These are phyloP conservation scores for Lactarius hatsudake DNA, from an alignment of 768 basidiomycete genomes.

Conservation along the genomic window DNA sequence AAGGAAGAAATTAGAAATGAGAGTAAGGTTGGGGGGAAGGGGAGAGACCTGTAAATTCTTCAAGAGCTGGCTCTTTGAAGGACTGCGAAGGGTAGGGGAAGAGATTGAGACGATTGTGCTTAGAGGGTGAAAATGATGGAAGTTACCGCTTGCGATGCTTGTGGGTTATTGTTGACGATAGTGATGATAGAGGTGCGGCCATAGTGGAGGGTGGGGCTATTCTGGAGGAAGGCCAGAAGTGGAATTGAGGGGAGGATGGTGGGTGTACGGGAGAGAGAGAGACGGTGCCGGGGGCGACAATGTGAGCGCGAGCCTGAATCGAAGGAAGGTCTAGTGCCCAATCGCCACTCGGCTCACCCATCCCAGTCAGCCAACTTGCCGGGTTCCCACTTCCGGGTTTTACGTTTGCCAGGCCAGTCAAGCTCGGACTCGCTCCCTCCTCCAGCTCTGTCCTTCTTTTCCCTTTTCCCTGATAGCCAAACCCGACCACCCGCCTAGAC, in stretches of 20 bases:
- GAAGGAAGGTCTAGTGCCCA: constrained; percentile 22
- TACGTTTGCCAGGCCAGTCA: constrained; percentile 16
- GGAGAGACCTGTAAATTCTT: constrained; percentile 40
- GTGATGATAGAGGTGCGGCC: neutral
- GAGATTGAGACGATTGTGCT: constrained; percentile 18
- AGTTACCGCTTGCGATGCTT: constrained; percentile 26
- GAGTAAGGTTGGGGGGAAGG: constrained; percentile 4
- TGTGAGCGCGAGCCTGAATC: constrained; percentile 23
- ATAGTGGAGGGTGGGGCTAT: constrained; percentile 8
- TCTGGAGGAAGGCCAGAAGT: neutral
- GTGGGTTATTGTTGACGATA: constrained; percentile 8
- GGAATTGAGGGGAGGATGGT: constrained; percentile 20
- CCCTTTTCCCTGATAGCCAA: neutral
- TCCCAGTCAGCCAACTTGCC: constrained; percentile 24
- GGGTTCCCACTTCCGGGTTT: constrained; percentile 16
- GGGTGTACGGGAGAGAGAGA: constrained; percentile 21
- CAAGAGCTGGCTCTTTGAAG: constrained; percentile 35
- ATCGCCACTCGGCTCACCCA: constrained; percentile 22
- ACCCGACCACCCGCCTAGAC: constrained; percentile 5
- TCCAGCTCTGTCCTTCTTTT: neutral
- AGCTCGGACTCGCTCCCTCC: neutral
- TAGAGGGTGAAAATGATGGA: constrained; percentile 8
- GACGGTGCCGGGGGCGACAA: constrained; percentile 17
- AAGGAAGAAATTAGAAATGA: constrained; percentile 25
- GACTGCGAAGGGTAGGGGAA: constrained; percentile 29